A percentile compares a stretch with the other conserved stretches of the same genome.
phyloP scores from a whole-genome alignment of 176 grass and related monocot genomes.

The Dactylis glomerata region DNA sequence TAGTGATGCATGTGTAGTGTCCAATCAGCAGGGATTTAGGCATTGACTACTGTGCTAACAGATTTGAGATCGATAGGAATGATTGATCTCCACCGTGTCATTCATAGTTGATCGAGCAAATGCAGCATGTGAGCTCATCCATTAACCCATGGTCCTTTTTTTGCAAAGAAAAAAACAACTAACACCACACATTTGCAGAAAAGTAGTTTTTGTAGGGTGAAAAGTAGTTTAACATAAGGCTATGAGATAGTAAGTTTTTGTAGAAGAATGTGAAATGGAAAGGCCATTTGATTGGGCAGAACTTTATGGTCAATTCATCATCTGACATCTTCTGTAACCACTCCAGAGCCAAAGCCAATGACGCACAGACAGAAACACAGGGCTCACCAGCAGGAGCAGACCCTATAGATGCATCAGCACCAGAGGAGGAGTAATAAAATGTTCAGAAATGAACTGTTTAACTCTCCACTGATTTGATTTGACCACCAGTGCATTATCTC shows the following conservation, averaged over 20 bases:
- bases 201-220: neutral
- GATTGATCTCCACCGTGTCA: slow-evolving; percentile 13
- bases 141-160: neutral
- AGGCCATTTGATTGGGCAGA: slow-evolving; percentile 6
- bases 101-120: neutral
- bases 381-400: neutral
- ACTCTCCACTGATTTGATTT: slow-evolving; percentile 4
- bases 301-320: slow-evolving; percentile 36
- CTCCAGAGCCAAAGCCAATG: slow-evolving; percentile 27
- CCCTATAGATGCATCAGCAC: neutral
- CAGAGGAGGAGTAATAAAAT: neutral
- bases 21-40: neutral
- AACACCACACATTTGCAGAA: neutral
- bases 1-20: neutral
- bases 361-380: slow-evolving; percentile 23
- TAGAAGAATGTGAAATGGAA: neutral
- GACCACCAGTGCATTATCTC: neutral
- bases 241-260: neutral
- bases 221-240: neutral
- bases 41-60: neutral
- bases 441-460: neutral
- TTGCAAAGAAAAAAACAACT: too few species aligned
- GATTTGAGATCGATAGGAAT: neutral
- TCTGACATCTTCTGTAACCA: slow-evolving; percentile 22
- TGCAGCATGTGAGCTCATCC: neutral